Percentiles rank a stretch among this genome's conserved stretches.
Evolutionary conservation across 192 early-diverging fungal genomes (phyloP).

Genomic region (Linnemannia hyalina): DNA sequence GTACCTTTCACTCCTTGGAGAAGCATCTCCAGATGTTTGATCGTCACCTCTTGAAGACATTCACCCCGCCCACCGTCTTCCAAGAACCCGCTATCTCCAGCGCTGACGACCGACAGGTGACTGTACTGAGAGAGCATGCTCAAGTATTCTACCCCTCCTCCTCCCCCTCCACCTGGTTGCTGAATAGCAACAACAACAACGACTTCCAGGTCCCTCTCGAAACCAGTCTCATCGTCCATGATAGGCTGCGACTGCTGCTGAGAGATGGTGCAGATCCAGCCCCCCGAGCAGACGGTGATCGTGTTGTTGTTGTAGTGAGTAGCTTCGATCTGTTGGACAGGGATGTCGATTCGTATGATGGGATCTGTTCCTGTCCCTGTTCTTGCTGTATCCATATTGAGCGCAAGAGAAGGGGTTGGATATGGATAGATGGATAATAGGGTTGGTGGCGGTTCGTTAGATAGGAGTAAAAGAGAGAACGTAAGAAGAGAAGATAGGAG

Average conservation of each 20-base stretch:
- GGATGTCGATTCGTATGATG: not conserved
- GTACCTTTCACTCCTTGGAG: constrained; percentile 26
- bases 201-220: not conserved
- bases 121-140: not conserved
- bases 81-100: not conserved
- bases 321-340: not conserved
- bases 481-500: not conserved
- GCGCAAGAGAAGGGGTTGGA: not conserved
- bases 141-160: not conserved
- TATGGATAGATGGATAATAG: not conserved
- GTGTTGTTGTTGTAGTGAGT: not conserved
- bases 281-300: not conserved
- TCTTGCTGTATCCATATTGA: not conserved
- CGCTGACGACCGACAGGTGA: not conserved
- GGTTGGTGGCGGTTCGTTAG: not conserved
- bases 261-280: not conserved
- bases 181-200: not conserved
- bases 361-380: not conserved
- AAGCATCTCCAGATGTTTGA: constrained; percentile 1
- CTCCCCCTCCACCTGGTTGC: not conserved
- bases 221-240: not conserved
- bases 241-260: not conserved
- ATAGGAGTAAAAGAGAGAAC: not conserved
- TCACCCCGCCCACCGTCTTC: not conserved
- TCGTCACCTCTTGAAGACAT: constrained; percentile 15